These are phyloP conservation scores for Corymbia maculata DNA, from an alignment of 345 rosid genomes.

Conservation along the genomic window DNA sequence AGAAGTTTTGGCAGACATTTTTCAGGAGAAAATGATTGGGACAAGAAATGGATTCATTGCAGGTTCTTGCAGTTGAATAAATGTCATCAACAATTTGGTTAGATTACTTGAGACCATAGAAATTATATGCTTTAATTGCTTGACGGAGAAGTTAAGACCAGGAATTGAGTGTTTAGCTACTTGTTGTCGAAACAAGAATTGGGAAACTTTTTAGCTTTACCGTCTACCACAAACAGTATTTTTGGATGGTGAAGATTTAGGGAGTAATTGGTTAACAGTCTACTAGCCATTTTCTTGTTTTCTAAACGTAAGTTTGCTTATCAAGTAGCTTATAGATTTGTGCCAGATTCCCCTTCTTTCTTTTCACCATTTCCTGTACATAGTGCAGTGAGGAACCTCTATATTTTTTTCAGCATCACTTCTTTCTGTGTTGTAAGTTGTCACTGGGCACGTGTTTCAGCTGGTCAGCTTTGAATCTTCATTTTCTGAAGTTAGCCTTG, in stretches of 20 bases:
- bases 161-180: not conserved
- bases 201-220: not conserved
- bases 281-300: not conserved
- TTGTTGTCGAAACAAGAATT: not conserved
- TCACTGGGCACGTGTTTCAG: not conserved
- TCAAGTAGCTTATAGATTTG: not conserved
- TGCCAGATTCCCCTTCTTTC: not conserved
- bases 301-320: not conserved
- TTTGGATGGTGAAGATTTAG: not conserved
- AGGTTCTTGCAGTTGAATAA: not conserved
- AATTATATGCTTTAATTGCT: not conserved
- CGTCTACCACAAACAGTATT: not conserved
- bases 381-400: not conserved
- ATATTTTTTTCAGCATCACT: not conserved
- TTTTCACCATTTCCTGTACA: not conserved
- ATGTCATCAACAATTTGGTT: not conserved
- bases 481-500: not conserved
- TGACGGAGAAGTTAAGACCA: not conserved
- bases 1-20: not conserved
- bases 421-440: not conserved
- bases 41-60: not conserved
- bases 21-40: not conserved
- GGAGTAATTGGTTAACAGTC: not conserved
- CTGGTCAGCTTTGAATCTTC: not conserved
- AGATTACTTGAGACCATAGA: not conserved